phyloP scores from a whole-genome alignment of 176 grass and related monocot species.

The Oryza nivara region DNA sequence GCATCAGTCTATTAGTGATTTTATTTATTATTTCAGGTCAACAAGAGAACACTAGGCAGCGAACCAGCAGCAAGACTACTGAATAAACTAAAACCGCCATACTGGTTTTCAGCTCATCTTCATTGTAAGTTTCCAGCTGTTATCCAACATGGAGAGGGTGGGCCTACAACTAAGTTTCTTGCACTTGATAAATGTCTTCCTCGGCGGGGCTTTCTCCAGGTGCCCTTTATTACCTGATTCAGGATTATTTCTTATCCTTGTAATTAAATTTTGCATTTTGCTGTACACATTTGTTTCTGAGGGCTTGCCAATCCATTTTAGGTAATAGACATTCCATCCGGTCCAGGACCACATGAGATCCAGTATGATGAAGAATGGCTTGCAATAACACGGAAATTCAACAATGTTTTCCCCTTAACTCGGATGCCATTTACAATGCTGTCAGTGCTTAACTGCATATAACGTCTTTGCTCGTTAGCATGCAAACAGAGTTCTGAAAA shows the following conservation, averaged over 20 bases:
- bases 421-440: constrained; percentile 46
- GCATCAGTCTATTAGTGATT: constrained; percentile 14
- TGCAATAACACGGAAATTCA: constrained; percentile 87
- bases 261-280: constrained; percentile 29
- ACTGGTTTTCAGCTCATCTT: constrained; percentile 85
- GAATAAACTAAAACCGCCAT: constrained; percentile 73
- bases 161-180: constrained; percentile 82
- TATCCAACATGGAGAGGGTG: constrained; percentile 70
- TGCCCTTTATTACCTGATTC: constrained; percentile 11
- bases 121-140: constrained; percentile 78
- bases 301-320: constrained; percentile 47
- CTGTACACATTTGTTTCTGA: constrained; percentile 34
- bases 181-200: constrained; percentile 90
- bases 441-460: constrained; percentile 33
- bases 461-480: constrained; percentile 13
- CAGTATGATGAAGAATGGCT: constrained; percentile 95
- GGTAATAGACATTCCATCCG: constrained; percentile 80
- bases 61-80: constrained; percentile 80
- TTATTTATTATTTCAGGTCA: constrained; percentile 57
- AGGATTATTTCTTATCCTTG: background rate
- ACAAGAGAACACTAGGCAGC: constrained; percentile 64
- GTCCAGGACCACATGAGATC: constrained; percentile 86
- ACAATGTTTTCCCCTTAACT: constrained; percentile 67
- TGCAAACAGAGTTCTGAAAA: constrained; percentile 14
- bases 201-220: constrained; percentile 75